phyloP scores from a whole-genome alignment of 495 filamentous ascomycete genomes.

The Daldinia concentrica region DNA sequence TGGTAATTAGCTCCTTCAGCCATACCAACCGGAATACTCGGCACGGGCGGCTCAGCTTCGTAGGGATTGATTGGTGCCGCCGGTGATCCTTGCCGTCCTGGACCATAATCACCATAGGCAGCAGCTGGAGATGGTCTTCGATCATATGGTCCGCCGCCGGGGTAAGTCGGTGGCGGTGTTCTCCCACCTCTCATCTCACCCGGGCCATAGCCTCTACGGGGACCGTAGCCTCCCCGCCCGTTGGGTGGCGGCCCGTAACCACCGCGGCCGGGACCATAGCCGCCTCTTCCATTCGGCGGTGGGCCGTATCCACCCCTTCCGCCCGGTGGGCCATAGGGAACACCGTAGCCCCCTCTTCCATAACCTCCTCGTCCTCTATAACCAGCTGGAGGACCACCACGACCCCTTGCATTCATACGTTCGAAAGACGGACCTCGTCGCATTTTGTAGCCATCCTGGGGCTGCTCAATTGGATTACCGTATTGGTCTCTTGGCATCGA shows the following conservation, averaged over 20 bases:
- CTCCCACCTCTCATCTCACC: slow-evolving; percentile 63
- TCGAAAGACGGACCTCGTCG: slow-evolving; percentile 69
- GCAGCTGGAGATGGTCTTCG: slow-evolving; percentile 57
- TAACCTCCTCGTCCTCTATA: slow-evolving; percentile 65
- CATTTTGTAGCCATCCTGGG: slow-evolving; percentile 59
- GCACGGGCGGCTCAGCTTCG: slow-evolving; percentile 44
- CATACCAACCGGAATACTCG: slow-evolving; percentile 39
- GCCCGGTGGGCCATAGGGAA: slow-evolving; percentile 43
- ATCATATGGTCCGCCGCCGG: slow-evolving; percentile 55
- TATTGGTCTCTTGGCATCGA: slow-evolving; percentile 69
- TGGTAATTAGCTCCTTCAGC: slow-evolving; percentile 47
- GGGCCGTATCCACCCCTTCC: slow-evolving; percentile 57
- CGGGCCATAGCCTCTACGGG: slow-evolving; percentile 65
- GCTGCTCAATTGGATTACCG: slow-evolving; percentile 67
- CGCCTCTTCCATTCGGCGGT: slow-evolving; percentile 53
- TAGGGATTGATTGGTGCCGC: slow-evolving; percentile 51
- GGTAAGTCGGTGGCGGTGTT: slow-evolving; percentile 64
- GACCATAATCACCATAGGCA: slow-evolving; percentile 51
- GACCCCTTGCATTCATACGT: slow-evolving; percentile 64
- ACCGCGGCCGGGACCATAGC: slow-evolving; percentile 51
- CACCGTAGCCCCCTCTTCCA: slow-evolving; percentile 42
- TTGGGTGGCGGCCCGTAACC: slow-evolving; percentile 50
- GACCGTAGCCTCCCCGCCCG: slow-evolving; percentile 58
- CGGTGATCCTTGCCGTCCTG: slow-evolving; percentile 49
- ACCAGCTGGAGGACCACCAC: slow-evolving; percentile 61